phyloP scores from a whole-genome alignment of 108 stramenopile genomes.

The Nitzschia sp. region DNA sequence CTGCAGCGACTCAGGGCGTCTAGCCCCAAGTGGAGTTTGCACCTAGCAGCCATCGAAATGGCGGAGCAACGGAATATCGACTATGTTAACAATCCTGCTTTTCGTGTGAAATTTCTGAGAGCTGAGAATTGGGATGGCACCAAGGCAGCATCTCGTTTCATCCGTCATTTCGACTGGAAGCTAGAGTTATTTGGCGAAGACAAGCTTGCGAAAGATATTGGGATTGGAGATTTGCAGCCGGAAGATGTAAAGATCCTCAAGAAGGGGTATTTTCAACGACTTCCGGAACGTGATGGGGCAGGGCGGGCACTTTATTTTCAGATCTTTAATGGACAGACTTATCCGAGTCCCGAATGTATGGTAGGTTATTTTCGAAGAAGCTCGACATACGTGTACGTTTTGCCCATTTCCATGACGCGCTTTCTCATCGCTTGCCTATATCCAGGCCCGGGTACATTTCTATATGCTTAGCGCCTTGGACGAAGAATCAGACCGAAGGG shows the following conservation, averaged over 20 bases:
- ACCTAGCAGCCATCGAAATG: conserved; percentile 9
- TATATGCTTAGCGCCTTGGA: conserved; percentile 3
- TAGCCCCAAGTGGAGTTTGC: conserved; percentile 8
- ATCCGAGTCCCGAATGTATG: conserved; percentile 1
- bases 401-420: not conserved
- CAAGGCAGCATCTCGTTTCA: conserved; percentile 32
- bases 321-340: conserved; percentile 9
- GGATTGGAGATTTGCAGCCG: conserved; percentile 21
- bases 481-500: not conserved
- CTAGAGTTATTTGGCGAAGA: conserved; percentile 39
- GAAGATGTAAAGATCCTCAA: conserved; percentile 22
- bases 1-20: conserved; percentile 8
- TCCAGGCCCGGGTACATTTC: conserved; percentile 3
- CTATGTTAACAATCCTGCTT: conserved; percentile 23
- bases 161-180: conserved; percentile 35
- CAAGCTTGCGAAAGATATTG: conserved; percentile 19
- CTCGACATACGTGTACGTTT: not conserved
- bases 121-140: conserved; percentile 32
- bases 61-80: conserved; percentile 8
- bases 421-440: not conserved
- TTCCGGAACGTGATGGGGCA: conserved; percentile 13
- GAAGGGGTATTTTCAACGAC: conserved; percentile 12
- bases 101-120: conserved; percentile 38
- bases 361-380: not conserved
- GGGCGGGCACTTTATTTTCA: conserved; percentile 7